Conservation (phyloP, 768 basidiomycete genomes). For the Boletus patriciae region DNA sequence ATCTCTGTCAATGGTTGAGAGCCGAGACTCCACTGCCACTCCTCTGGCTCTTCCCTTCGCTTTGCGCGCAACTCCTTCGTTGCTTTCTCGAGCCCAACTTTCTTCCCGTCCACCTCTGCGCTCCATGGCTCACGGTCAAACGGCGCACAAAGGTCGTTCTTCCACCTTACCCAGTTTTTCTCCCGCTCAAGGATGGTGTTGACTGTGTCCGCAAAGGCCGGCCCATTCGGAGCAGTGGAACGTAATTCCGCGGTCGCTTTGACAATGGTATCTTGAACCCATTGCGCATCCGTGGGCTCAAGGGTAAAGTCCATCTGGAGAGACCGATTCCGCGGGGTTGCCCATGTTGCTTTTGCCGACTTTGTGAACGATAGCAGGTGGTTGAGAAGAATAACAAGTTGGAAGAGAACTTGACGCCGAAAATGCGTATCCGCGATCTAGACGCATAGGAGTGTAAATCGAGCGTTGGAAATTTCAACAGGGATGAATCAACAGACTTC, state of each 20-base stretch:
- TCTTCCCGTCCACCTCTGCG: constrained; percentile 46
- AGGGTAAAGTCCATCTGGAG: constrained; percentile 83
- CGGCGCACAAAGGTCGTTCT: constrained; percentile 74
- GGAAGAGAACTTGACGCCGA: constrained; percentile 90
- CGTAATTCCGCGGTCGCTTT: constrained; percentile 58
- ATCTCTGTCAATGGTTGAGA: constrained; percentile 74
- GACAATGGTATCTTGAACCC: constrained; percentile 70
- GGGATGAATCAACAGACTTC: constrained; percentile 54
- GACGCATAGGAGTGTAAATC: constrained; percentile 12
- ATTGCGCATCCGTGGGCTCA: constrained; percentile 63
- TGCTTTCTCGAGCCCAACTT: constrained; percentile 60
- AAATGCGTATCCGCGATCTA: constrained; percentile 90
- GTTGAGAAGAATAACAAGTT: constrained; percentile 73
- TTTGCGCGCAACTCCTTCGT: constrained; percentile 51
- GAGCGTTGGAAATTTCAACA: constrained; percentile 1
- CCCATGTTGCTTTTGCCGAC: constrained; percentile 58
- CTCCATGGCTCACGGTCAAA: constrained; percentile 76
- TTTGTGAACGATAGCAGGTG: constrained; percentile 78
- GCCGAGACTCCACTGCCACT: constrained; percentile 67
- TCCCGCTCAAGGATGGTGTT: constrained; percentile 73
- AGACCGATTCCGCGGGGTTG: constrained; percentile 67
- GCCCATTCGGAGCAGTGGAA: constrained; percentile 76
- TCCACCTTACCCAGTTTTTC: constrained; percentile 90
- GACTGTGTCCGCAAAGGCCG: constrained; percentile 74
- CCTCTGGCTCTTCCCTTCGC: constrained; percentile 56